Base-by-base conservation (phyloP, 225 moss, liverwort and hornwort species). In the Rhytidiadelphus loreus region DNA sequence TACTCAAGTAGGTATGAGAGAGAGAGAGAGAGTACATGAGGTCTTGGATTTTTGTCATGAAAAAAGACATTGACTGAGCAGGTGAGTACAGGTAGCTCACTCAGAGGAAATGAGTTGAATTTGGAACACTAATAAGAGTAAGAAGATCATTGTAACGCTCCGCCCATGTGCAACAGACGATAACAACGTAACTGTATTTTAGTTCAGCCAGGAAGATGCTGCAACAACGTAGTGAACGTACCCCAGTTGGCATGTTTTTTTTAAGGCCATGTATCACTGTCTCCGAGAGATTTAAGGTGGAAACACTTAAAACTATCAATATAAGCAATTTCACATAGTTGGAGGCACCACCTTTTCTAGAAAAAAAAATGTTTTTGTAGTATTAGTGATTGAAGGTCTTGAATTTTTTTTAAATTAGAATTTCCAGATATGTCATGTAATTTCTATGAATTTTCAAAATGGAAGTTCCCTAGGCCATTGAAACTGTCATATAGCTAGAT, bases 241-340 rank as follows among this genome's bases (percentile, higher is more conserved):
- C 30, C 2, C 30, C 7, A 48, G 2, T 4, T 0, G 0, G 19
- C 30, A 48, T 74, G 4, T 41, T 32, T 73, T n/a, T 30, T 29
- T 4, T 5, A 4, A 2, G 44, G 29, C 17, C 25, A 41, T 26
- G 5, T 25, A 8, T 24, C 2, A 2, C 25, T 70, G 15, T 23
- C 16, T 63, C 12, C 13, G 1, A 69, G 41, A 25, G 14, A 24
- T n/a, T n/a, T 48, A 10, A 2, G 9, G 48, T 48, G 48, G 48
- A 48, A 48, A 48, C 48, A 48, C 48, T 11, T 48, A 48, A 48
- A 48, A 48, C 48, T 10, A 10, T 48, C 48, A 48, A 48, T 48
- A 48, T 48, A 48, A 48, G 48, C 48, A 48, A 48, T 46, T 46
- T 46, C 7, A 46, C 46, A 46, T 46, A 7, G 46, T 46, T 9